phyloP scores from a whole-genome alignment of 73 alveolate species.

The Paramecium biaurelia region DNA sequence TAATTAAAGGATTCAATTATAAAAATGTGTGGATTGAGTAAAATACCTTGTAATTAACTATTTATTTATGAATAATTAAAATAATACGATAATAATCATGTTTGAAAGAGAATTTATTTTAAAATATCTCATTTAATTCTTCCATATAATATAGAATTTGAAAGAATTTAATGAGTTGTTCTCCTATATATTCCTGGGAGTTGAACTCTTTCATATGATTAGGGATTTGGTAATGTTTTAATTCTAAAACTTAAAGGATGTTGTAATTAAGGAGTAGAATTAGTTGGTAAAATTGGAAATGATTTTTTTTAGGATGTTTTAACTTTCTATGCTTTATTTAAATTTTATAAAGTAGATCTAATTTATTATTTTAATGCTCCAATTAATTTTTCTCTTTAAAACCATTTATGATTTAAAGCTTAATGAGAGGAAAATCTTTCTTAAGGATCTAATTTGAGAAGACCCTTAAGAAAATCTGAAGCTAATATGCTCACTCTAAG shows the following conservation, averaged over 20 bases:
- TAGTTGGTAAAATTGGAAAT: not conserved
- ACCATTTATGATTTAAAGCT: constrained; percentile 31
- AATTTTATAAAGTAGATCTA: not conserved
- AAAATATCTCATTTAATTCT: not conserved
- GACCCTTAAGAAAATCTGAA: not conserved
- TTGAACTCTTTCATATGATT: not conserved
- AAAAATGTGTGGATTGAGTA: not conserved
- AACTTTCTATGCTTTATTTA: not conserved
- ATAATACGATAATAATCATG: not conserved
- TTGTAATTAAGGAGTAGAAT: not conserved
- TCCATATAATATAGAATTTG: not conserved
- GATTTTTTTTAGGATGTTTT: not conserved
- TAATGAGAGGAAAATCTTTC: not conserved
- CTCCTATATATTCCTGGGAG: not conserved
- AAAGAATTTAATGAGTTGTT: not conserved
- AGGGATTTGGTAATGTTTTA: not conserved
- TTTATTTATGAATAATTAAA: not conserved
- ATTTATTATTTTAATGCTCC: not conserved
- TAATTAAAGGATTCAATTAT: not conserved
- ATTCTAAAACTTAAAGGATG: not conserved
- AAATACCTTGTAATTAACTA: not conserved
- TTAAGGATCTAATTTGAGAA: not conserved
- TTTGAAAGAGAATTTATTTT: not conserved
- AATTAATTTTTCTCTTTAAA: not conserved
- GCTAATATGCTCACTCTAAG: not conserved